Base-by-base conservation (phyloP, 176 grass and related monocot species). In the Aegilops bicornis region DNA sequence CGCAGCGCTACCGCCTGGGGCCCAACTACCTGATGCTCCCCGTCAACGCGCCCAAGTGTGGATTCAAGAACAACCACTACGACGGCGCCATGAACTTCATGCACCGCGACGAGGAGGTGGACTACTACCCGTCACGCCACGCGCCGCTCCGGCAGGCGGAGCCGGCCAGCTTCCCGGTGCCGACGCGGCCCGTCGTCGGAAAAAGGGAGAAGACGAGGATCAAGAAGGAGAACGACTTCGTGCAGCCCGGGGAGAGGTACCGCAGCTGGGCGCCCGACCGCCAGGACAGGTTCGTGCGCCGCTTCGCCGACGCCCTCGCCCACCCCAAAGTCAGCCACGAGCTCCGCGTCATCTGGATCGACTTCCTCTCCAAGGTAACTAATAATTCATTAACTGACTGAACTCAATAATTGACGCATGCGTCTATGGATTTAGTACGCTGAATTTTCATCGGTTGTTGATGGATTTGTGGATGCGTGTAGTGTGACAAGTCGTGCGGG, bases 61-160 rank as follows among this genome's bases (percentile, higher is more conserved):
- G 92, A 4, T 74, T 79, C 79, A 89, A 91, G 43, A 98, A 98
- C 88, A 98, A 98, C 89, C 97, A 98, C 82, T 91, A 96, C 83
- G 97, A 98, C 20, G 97, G 97, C 2, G 88, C 77, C 67, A 98
- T 98, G 97, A 98, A 96, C 88, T 98, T 98, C 92, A 94, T 98
- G 92, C 97, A 98, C 82, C 92, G 97, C 40, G 94, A 98, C 64
- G 97, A 98, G 80, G 97, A 98, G 97, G 94, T 98, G 23, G 91
- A 98, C 83, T 98, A 98, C 86, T 98, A 95, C 87, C 95, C 95
- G 7, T 98, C 95, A 0, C 86, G 89, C 33, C 91, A 98, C 52
- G 87, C 88, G 77, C 64, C 92, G n/a, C 89, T 98, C 32, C 79
- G 91, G 4, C 92, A 91, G 22, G 91, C 85, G 10, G 89, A 83